Evolutionary conservation across 2,329 filamentous ascomycete species (phyloP), one percentile per base, ranked within the genome.

Genomic region (Diaporthe ampelina): DNA sequence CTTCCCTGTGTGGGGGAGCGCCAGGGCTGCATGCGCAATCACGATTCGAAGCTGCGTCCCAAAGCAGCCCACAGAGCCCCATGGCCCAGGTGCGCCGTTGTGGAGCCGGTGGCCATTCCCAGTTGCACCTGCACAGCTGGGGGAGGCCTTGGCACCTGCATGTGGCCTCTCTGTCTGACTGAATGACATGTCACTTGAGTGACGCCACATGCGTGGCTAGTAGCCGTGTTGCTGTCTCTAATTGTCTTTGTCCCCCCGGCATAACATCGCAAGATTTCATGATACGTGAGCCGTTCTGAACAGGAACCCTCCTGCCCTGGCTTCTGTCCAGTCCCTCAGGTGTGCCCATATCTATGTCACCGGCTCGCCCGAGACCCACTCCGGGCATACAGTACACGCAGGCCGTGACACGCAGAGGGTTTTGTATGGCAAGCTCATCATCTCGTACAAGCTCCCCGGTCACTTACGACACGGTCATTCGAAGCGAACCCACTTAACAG

Each of bases 381-480:
- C 56, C 43, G 13, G 56, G 13, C 45, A 48, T 72, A 43, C 45
- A 54, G 35, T 63, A 32, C 45, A 54, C n/a, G n/a, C 57, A 35
- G 43, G 43, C 26, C 29, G 56, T 52, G 69, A 63, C 57, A 63
- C 70, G 57, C 57, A 72, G 37, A 68, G 32, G 63, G 63, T 68
- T 54, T 68, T 68, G 63, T 40, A 54, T 68, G 63, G 63, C 63
- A 54, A 40, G 63, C 63, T 26, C 45, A 63, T 54, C 54, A 63
- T 61, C 48, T 63, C 48, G 69, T 61, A 71, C 56, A 54, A 29
- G 54, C 26, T 43, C 70, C 57, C 70, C 54, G 57, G 58, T 61
- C 69, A 54, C 57, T 72, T 63, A 21, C 57, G 70, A 54, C 70
- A 72, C 26, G 54, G 57, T 63, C 69, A 72, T 59, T 63, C n/a